These are phyloP conservation scores for Puccinia coronata DNA, from an alignment of 1,284 basidiomycete species.

Conservation along the genomic window DNA sequence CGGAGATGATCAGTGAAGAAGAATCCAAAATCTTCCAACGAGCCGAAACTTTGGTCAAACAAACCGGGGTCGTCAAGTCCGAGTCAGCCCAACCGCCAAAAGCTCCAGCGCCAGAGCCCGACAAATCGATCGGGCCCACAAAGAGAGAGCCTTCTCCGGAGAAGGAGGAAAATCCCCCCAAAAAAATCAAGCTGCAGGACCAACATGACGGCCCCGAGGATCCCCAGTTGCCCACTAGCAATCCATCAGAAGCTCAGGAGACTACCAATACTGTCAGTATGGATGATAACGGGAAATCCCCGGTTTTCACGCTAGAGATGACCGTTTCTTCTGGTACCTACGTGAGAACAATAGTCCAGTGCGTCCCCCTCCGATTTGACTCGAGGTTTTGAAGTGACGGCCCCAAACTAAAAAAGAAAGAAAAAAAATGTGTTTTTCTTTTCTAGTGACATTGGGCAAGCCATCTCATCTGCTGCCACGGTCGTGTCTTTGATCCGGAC, in stretches of 20 bases:
- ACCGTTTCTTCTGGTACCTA: conserved; percentile 95
- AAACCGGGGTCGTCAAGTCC: conserved; percentile 53
- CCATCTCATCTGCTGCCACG: conserved; percentile 80
- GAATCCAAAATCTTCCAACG: conserved; percentile 71
- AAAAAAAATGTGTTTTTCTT: conserved; percentile 13
- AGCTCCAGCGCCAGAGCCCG: conserved; percentile 19
- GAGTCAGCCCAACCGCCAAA: conserved; percentile 54
- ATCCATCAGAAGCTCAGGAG: conserved; percentile 9
- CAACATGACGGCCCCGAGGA: background rate
- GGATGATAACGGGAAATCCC: conserved; percentile 61
- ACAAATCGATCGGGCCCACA: background rate
- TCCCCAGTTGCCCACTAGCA: background rate
- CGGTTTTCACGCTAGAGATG: conserved; percentile 85
- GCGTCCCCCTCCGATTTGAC: background rate
- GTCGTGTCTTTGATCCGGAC: conserved; percentile 84
- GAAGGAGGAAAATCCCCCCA: conserved; percentile 20
- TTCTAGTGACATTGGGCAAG: conserved; percentile 70
- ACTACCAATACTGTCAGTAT: conserved; percentile 54
- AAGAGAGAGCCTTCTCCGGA: conserved; percentile 25
- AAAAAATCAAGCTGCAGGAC: conserved; percentile 58
- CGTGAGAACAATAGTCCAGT: conserved; percentile 70
- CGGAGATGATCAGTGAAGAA: conserved; percentile 68
- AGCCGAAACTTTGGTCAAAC: conserved; percentile 62
- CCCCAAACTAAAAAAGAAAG: background rate
- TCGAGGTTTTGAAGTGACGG: background rate